Base-by-base conservation (phyloP, 768 basidiomycete species). In the Rubroboletus pulcherrimus region DNA sequence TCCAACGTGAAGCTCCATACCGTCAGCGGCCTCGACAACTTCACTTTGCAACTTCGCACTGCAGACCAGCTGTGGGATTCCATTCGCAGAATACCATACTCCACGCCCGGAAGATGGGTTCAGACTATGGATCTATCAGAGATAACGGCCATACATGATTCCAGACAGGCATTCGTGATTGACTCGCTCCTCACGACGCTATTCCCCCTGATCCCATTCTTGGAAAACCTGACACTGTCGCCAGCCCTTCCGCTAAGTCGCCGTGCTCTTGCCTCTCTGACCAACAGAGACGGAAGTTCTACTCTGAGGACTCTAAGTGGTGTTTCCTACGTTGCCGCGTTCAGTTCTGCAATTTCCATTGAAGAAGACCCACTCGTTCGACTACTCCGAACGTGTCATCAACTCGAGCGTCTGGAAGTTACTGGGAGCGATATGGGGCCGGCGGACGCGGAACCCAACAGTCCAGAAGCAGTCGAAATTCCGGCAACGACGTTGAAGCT, bases 1-100 rank as follows among this genome's bases (percentile, higher is more conserved):
- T 71, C 80, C n/a, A 72, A 71, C 31, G 77, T 87, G 26, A 68
- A 67, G 30, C 69, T 89, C 31, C 64, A 66, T 6, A 73, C 75
- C 19, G 62, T 81, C 11, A 52, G 66, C 12, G 66, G 75, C 6
- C 74, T 93, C 40, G 77, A 81, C 53, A 77, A 75, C 56, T 86
- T 93, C 61, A 74, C 80, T n/a, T 56, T 72, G n/a, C 75, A 74
- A 24, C 77, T 95, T 2, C 73, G 77, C 55, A 62, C 66, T 31
- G 85, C 86, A 7, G 93, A 96, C 58, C 78, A 82, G 61, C 81
- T 80, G 65, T 96, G 93, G 93, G 91, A 93, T 63, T 89, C 91
- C 42, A 84, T 96, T 54, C 83, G 90, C 49, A 81, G 93, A 48
- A 92, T 90, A 60, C 90, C 90, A 0, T 89, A 87, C 64, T 94